Evolutionary conservation across 495 filamentous ascomycete genomes (phyloP), one percentile per base, ranked within the genome.

Genomic region (Sabuloglossum arenarium): DNA sequence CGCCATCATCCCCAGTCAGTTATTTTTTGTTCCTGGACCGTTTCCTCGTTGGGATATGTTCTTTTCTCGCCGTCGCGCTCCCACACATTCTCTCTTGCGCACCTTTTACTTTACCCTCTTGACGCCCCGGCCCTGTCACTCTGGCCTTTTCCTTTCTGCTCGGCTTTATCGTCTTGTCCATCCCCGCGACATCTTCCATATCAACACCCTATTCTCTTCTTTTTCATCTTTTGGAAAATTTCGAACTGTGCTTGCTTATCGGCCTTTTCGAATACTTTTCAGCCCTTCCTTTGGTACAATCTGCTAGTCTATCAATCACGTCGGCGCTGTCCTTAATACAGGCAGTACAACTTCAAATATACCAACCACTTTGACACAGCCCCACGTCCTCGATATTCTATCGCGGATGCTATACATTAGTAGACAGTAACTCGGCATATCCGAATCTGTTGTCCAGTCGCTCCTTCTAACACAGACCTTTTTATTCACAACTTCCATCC

Each of bases 391-490:
- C 19, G 32, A 53, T 46, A 39, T 23, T 56, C 43, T 23, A 51
- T 51, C 28, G 47, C 47, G 47, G 47, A 39, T 47, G 19, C 34
- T 54, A 47, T 47, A 60, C 43, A 60, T 60, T 69, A 69, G 63
- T 67, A 68, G 67, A 70, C 65, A 62, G 67, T 57, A 49, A 59
- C 58, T 51, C 59, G 59, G 60, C 59, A 65, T 60, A 49, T 28
- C 61, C 59, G 57, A 11, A 56, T 60, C 64, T 65, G 65, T 69
- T 66, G 65, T 68, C 63, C 65, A 61, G 62, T 67, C 65, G 61
- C 61, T 68, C 65, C 31, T 67, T 68, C 54, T 31, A 56, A n/a
- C 56, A 52, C 28, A 27, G 54, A 57, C 30, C 39, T 31, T 52
- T 58, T 43, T 28, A 24, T 59, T 24, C 60, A 50, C 49, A 50